Evolutionary conservation across 768 basidiomycete genomes (phyloP).

Genomic region (Antrodiella citrinella): DNA sequence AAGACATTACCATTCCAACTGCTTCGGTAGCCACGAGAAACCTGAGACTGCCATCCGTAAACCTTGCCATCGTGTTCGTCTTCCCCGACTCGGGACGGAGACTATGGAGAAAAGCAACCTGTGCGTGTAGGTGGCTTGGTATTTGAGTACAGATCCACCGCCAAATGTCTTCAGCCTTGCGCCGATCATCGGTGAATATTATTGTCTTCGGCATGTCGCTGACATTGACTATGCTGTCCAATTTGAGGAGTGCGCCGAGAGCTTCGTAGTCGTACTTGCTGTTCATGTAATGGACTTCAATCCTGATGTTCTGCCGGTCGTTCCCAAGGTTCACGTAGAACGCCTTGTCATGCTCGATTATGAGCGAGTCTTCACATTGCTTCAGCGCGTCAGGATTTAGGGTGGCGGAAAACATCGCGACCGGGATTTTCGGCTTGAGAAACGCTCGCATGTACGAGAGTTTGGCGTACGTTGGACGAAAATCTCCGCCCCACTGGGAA

Average conservation of each 20-base stretch:
- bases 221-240: not conserved
- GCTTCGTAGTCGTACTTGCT: not conserved
- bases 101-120: not conserved
- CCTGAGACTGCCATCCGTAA: not conserved
- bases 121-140: not conserved
- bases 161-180: not conserved
- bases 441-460: conserved; percentile 24
- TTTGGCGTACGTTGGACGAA: conserved; percentile 23
- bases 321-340: conserved; percentile 5
- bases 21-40: conserved; percentile 3
- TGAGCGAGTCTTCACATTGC: not conserved
- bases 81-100: not conserved
- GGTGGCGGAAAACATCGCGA: conserved; percentile 28
- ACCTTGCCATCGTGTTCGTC: not conserved
- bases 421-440: conserved; percentile 22
- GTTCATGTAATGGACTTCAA: not conserved
- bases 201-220: conserved; percentile 1
- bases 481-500: conserved; percentile 26
- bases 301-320: conserved; percentile 2
- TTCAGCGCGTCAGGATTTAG: conserved; percentile 19
- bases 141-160: not conserved
- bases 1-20: conserved; percentile 4
- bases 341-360: not conserved
- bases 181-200: not conserved
- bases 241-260: not conserved